A percentile compares a stretch with the other conserved stretches of the same genome.
Evolutionary conservation across 2,329 filamentous ascomycete species (phyloP).

Genomic region (Xylariaceae sp.): DNA sequence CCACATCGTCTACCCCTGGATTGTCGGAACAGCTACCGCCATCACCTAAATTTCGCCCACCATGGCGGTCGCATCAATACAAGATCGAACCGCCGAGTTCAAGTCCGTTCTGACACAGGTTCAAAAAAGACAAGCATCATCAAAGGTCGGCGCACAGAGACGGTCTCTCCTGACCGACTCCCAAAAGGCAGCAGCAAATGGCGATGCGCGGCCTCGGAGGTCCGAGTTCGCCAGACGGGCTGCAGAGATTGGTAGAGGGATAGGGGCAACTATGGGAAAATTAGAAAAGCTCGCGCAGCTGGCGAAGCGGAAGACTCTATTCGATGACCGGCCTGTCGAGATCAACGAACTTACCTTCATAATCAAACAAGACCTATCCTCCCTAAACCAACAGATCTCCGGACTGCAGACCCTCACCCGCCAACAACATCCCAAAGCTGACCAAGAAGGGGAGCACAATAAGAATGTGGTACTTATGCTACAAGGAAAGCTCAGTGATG

Average conservation of each 20-base stretch:
- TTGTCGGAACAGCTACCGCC: neutral
- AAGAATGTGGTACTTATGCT: conserved; percentile 94
- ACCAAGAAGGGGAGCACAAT: conserved; percentile 94
- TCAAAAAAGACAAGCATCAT: conserved; percentile 77
- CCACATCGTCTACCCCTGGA: neutral
- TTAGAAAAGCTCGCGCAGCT: conserved; percentile 91
- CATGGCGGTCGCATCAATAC: conserved; percentile 79
- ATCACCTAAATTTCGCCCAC: conserved; percentile 32
- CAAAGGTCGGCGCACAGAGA: conserved; percentile 79
- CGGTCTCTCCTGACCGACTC: conserved; percentile 79
- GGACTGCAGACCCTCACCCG: conserved; percentile 79
- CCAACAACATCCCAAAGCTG: conserved; percentile 74
- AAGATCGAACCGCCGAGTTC: conserved; percentile 97
- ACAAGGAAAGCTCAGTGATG: conserved; percentile 89
- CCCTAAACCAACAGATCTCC: conserved; percentile 84
- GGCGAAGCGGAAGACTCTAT: conserved; percentile 94
- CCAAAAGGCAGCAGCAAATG: conserved; percentile 70
- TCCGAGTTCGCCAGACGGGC: conserved; percentile 94
- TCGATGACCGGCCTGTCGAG: conserved; percentile 95
- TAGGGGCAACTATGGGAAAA: conserved; percentile 92
- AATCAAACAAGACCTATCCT: conserved; percentile 95
- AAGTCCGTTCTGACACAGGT: conserved; percentile 86
- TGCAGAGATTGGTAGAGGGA: conserved; percentile 89
- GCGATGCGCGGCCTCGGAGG: conserved; percentile 62
- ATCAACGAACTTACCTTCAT: conserved; percentile 97